phyloP scores from a whole-genome alignment of 2,329 filamentous ascomycete species.

The Ophiocordyceps sinensis region DNA sequence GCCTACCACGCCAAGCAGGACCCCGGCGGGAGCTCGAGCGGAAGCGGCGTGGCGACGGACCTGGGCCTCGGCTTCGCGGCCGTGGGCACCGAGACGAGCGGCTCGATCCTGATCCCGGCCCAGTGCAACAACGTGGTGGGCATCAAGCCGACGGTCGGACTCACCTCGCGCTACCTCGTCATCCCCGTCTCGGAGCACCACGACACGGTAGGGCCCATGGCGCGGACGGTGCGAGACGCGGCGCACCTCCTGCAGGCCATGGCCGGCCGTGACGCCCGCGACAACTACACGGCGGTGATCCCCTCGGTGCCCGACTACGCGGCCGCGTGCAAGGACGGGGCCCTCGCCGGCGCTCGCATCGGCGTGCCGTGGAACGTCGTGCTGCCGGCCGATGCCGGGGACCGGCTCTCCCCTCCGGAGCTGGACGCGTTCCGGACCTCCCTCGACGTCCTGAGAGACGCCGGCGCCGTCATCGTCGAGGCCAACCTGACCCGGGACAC shows the following conservation, averaged over 20 bases:
- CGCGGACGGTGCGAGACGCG: slow-evolving; percentile 47
- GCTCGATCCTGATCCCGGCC: slow-evolving; percentile 19
- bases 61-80: slow-evolving; percentile 44
- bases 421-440: slow-evolving; percentile 36
- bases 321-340: slow-evolving; percentile 36
- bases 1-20: slow-evolving; percentile 48
- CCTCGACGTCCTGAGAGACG: slow-evolving; percentile 31
- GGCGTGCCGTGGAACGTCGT: slow-evolving; percentile 49
- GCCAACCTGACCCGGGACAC: slow-evolving; percentile 20
- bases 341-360: slow-evolving; percentile 42
- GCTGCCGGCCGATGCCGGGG: slow-evolving; percentile 9
- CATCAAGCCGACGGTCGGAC: not conserved
- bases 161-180: not conserved
- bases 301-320: slow-evolving; percentile 41
- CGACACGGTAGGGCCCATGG: slow-evolving; percentile 49
- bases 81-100: slow-evolving; percentile 40
- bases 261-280: slow-evolving; percentile 40
- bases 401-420: slow-evolving; percentile 4
- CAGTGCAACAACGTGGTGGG: not conserved
- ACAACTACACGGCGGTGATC: slow-evolving; percentile 40
- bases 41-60: slow-evolving; percentile 43
- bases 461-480: slow-evolving; percentile 46
- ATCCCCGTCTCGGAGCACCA: slow-evolving; percentile 48
- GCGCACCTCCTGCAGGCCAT: slow-evolving; percentile 46
- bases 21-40: slow-evolving; percentile 45